Evolutionary conservation across 2,329 filamentous ascomycete species (phyloP), one percentile per base, ranked within the genome.

Genomic region (Fusarium pininemorale): DNA sequence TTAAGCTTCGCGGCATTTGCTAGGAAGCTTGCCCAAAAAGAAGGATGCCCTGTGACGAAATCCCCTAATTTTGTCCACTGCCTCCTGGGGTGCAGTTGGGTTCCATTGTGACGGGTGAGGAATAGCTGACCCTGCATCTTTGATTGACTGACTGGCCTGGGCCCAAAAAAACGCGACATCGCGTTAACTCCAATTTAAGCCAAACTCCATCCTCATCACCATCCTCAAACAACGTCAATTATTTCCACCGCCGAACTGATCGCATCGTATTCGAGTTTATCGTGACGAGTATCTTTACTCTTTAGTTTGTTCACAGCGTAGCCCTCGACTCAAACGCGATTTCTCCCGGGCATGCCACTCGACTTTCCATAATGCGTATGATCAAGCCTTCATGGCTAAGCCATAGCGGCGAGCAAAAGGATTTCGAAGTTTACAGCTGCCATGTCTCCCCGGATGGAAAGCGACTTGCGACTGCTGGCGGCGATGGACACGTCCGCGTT

Each of bases 381-480:
- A 94, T 97, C 84, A 98, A 97, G 90, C 96, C 96, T 77, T 91
- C 93, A 81, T 98, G 96, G 95, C 91, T 98, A 80, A 96, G 93
- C 82, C 96, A 98, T 86, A 95, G 94, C 85, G 95, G 96, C 82
- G 96, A 99, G 86, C 94, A 97, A 82, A 98, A 98, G 82, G 95
- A 98, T 82, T 97, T 97, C 81, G 96, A 99, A 84, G 96, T 98
- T 75, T 99, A 98, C 86, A 98, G 94, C 85, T 98, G 96, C 83
- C 94, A 98, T 87, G 91, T 99, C 74, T 99, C 96, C 35, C 94
- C 96, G 20, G 96, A 99, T 85, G 96, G 96, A 75, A 92, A 91
- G 80, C 91, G 96, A 74, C 89, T 99, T 65, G 96, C 96, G 55
- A 98, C 96, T 26, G 96, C 96, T 71, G 96, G 95, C 79, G 96